phyloP scores from a whole-genome alignment of 495 filamentous ascomycete genomes.

The Penicillium bialowiezense region DNA sequence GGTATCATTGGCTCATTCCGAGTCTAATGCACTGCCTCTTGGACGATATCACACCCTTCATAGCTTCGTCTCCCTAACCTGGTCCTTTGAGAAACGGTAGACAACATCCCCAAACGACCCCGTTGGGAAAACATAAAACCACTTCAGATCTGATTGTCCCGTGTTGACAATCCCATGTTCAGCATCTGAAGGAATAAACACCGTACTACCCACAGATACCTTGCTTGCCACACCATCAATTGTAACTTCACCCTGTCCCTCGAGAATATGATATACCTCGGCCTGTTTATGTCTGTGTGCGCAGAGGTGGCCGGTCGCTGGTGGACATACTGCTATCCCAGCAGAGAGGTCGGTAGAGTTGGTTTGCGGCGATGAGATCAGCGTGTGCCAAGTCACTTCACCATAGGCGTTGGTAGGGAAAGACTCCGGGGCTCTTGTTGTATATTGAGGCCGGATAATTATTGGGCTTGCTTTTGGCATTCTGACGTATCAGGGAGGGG shows the following conservation, averaged over 20 bases:
- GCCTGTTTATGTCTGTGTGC: conserved; percentile 33
- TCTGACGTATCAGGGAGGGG: neutral
- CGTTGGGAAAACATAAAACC: conserved; percentile 39
- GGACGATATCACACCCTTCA: no score
- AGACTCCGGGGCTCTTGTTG: conserved; percentile 14
- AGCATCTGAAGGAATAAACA: conserved; percentile 36
- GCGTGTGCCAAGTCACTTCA: conserved; percentile 34
- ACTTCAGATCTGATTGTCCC: conserved; percentile 18
- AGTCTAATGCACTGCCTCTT: no score
- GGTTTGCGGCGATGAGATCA: conserved; percentile 29
- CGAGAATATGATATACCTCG: conserved; percentile 37
- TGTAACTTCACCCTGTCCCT: conserved; percentile 25
- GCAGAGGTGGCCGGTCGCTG: conserved; percentile 25
- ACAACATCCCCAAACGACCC: conserved; percentile 33
- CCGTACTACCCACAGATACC: conserved; percentile 21
- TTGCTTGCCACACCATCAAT: conserved; percentile 24
- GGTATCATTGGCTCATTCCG: no score
- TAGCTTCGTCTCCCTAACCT: conserved; percentile 5
- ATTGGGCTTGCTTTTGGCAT: neutral
- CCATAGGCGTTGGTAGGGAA: conserved; percentile 15
- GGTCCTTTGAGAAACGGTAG: conserved; percentile 23
- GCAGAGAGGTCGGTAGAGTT: conserved; percentile 25
- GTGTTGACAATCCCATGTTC: conserved; percentile 36
- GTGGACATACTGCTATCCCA: conserved; percentile 30
- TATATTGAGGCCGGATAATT: neutral